phyloP scores from a whole-genome alignment of 768 basidiomycete genomes.

The Ramaria sp. region DNA sequence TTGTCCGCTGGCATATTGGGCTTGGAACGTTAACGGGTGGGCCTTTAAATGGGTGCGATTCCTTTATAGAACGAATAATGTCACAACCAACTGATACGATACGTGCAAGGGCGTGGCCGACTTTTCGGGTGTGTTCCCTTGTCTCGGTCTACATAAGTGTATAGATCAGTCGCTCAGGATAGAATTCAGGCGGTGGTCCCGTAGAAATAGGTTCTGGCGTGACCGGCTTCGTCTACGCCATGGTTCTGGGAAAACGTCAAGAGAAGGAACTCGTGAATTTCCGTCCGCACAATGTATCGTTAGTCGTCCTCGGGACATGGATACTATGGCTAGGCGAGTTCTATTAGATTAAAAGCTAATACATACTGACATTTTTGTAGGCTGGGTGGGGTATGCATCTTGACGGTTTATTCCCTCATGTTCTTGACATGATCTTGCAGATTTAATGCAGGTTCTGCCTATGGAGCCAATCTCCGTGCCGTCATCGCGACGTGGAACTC shows the following conservation, averaged over 20 bases:
- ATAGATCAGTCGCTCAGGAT: conserved; percentile 5
- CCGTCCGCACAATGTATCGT: conserved; percentile 79
- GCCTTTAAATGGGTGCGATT: conserved; percentile 47
- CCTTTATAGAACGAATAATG: neutral
- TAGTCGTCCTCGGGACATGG: conserved; percentile 75
- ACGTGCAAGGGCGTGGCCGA: conserved; percentile 54
- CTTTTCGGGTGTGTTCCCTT: conserved; percentile 55
- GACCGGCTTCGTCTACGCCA: conserved; percentile 74
- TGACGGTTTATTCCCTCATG: neutral
- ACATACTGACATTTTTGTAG: neutral
- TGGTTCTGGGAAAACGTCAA: conserved; percentile 76
- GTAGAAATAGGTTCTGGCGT: conserved; percentile 84
- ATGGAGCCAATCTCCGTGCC: conserved; percentile 80
- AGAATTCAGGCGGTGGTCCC: conserved; percentile 59
- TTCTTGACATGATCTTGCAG: conserved; percentile 23
- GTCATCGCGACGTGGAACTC: conserved; percentile 82
- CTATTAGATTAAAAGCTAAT: conserved; percentile 24
- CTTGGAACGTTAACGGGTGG: conserved; percentile 79
- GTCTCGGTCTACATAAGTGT: conserved; percentile 17
- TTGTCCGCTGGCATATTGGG: conserved; percentile 80
- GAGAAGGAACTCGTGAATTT: conserved; percentile 67
- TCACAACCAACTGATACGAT: neutral
- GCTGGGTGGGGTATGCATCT: conserved; percentile 7
- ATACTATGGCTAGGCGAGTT: conserved; percentile 82
- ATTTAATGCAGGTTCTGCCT: conserved; percentile 88